phyloP scores from a whole-genome alignment of 208 protist species.

The Porcisia hertigi region DNA sequence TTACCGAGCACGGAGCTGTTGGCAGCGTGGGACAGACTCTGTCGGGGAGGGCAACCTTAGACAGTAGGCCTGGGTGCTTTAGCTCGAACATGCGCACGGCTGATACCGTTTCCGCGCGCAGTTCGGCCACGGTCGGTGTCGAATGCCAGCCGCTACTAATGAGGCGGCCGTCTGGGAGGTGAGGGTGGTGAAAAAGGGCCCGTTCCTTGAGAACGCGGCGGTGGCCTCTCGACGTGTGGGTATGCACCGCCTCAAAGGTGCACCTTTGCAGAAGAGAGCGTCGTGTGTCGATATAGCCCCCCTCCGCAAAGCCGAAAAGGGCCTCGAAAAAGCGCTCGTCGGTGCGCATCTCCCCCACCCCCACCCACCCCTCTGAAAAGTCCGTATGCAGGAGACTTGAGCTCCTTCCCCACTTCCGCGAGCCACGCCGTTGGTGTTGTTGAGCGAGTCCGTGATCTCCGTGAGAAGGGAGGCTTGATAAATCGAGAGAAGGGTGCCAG shows the following conservation, averaged over 20 bases:
- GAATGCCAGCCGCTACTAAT: conserved; percentile 46
- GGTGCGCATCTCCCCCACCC: background rate
- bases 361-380: background rate
- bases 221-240: background rate
- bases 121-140: conserved; percentile 42
- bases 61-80: conserved; percentile 28
- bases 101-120: conserved; percentile 30
- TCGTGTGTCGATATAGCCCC: conserved; percentile 23
- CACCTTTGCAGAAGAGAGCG: conserved; percentile 17
- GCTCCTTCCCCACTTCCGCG: background rate
- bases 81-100: conserved; percentile 24
- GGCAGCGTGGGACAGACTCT: background rate
- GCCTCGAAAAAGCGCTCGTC: conserved; percentile 37
- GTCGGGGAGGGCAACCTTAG: background rate
- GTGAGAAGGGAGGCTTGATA: background rate
- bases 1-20: background rate
- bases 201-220: conserved; percentile 20
- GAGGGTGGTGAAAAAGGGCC: conserved; percentile 22
- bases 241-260: conserved; percentile 15
- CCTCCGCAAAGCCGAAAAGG: conserved; percentile 39
- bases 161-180: conserved; percentile 1
- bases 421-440: background rate
- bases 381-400: background rate
- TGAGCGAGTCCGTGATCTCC: background rate
- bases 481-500: background rate